Base-by-base conservation (phyloP, 2,329 filamentous ascomycete genomes). In the Verticillium isaacii region DNA sequence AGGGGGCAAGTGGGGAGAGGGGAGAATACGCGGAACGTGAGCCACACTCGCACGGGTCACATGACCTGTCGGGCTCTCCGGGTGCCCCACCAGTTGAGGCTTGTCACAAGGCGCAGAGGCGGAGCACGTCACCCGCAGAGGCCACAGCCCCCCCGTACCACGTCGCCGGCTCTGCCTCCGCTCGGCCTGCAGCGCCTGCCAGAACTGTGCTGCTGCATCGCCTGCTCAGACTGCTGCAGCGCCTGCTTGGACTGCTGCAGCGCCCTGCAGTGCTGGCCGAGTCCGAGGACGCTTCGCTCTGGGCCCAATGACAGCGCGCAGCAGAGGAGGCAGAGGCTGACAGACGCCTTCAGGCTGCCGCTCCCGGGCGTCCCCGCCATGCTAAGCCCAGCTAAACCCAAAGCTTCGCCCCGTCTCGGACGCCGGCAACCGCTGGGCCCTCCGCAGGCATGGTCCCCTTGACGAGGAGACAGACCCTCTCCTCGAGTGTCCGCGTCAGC, bases 301-400 rank as follows among this genome's bases (percentile, higher is more conserved):
- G 19, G 11, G 45, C 45, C 45, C 45, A 52, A 52, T 52, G 5
- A 37, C 11, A 8, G 11, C 36, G 11, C 36, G 4, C 11, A 37
- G 39, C 39, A n/a, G 39, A 25, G 25, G 25, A 25, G 25, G 23
- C 23, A 23, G 23, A 7, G 17, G 39, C 39, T 45, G 14, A 9
- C 39, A n/a, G 39, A 9, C 45, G 45, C 19, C 34, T 11, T 14
- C 34, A 36, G 34, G 34, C 34, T 36, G 34, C 7, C 34, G 34
- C 34, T 2, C 14, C 34, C 34, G 34, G 34, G 34, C 34, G 34
- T 36, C 45, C 45, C 45, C 45, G 45, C 45, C 45, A 23, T 52
- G 45, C 45, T 52, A 52, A 56, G 54, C 54, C 54, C 54, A 56
- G 54, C 54, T 56, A 56, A 56, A 32, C 54, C 29, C 54, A 19